These are phyloP conservation scores for Rhodotorula mucilaginosa DNA, from an alignment of 1,284 basidiomycete species.

Conservation along the genomic window DNA sequence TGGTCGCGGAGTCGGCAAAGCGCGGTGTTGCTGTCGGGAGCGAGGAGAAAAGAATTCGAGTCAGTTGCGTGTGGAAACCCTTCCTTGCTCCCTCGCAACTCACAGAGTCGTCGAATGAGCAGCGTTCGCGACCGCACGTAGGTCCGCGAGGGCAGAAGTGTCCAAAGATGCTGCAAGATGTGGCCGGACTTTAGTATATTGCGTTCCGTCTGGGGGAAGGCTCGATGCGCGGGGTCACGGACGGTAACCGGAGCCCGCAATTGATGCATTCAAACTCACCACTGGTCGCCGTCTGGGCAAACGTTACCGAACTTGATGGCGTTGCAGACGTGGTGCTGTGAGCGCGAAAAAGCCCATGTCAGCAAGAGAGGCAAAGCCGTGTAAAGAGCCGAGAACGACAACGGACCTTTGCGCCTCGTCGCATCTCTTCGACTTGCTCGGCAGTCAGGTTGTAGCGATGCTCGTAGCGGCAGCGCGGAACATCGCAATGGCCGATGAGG, in stretches of 20 bases:
- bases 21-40: constrained; percentile 15
- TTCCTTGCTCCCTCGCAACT: neutral
- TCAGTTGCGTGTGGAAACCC: neutral
- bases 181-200: neutral
- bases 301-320: constrained; percentile 27
- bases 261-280: constrained; percentile 3
- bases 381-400: too few species aligned
- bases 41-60: neutral
- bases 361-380: neutral
- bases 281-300: constrained; percentile 23
- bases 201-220: neutral
- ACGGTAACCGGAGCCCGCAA: neutral
- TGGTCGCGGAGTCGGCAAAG: constrained; percentile 16
- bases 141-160: constrained; percentile 28
- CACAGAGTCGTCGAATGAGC: constrained; percentile 24
- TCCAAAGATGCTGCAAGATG: constrained; percentile 17
- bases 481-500: constrained; percentile 26
- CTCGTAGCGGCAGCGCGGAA: constrained; percentile 32
- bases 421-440: constrained; percentile 29
- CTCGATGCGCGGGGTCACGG: neutral
- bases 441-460: constrained; percentile 27
- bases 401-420: constrained; percentile 26
- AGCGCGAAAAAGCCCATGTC: neutral
- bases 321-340: constrained; percentile 32
- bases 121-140: constrained; percentile 25